These are phyloP conservation scores for Plasmodium coatneyi DNA, from an alignment of 169 alveolate species.

Conservation along the genomic window DNA sequence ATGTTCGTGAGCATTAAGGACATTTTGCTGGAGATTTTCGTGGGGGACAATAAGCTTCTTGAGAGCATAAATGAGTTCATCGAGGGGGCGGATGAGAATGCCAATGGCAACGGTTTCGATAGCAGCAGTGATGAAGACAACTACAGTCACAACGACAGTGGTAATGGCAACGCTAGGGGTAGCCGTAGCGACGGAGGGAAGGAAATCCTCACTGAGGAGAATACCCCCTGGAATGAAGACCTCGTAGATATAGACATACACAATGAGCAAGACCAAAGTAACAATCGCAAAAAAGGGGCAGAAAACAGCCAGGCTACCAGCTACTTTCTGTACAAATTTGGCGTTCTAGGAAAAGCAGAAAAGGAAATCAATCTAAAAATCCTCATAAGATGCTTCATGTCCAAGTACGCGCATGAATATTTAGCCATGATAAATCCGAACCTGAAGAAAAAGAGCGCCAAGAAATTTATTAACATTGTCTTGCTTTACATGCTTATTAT, in stretches of 20 bases:
- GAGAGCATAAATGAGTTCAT: conserved; percentile 70
- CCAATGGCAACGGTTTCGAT: neutral
- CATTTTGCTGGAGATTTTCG: conserved; percentile 60
- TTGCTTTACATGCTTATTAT: conserved; percentile 68
- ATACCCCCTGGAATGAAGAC: neutral
- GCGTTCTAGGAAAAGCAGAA: conserved; percentile 70
- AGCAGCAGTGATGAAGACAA: neutral
- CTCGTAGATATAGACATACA: neutral
- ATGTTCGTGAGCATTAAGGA: conserved; percentile 74
- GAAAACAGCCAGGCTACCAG: neutral
- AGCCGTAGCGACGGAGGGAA: neutral
- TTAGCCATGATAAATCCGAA: conserved; percentile 65
- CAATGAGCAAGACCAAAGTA: neutral
- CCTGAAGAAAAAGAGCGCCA: conserved; percentile 35
- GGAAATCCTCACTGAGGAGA: neutral
- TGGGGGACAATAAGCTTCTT: conserved; percentile 61
- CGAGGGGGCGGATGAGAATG: conserved; percentile 4
- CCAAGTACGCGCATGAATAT: conserved; percentile 73
- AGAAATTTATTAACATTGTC: conserved; percentile 51
- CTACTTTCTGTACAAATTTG: conserved; percentile 56
- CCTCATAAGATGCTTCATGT: conserved; percentile 74
- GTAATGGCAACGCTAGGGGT: neutral
- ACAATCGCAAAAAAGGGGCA: neutral
- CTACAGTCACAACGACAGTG: neutral
- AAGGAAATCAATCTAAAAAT: conserved; percentile 69